phyloP scores from a whole-genome alignment of 2,329 filamentous ascomycete species.

The Ilyonectria robusta region DNA sequence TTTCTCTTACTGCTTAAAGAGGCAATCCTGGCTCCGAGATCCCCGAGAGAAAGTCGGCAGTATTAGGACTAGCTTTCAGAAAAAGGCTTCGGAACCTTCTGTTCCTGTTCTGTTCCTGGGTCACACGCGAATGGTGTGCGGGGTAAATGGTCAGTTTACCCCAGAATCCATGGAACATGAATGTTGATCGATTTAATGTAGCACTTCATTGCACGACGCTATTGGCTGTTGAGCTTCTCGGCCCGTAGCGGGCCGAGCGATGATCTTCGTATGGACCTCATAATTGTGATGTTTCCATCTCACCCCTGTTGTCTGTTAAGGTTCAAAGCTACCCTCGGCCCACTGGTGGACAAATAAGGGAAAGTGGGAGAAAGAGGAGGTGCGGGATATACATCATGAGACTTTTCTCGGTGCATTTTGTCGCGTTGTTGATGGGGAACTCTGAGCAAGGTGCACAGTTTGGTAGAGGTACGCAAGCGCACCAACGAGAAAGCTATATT shows the following conservation, averaged over 20 bases:
- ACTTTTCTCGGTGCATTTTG: neutral
- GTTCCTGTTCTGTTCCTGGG: neutral
- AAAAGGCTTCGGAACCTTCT: neutral
- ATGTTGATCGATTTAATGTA: slow-evolving; percentile 4
- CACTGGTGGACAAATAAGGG: neutral
- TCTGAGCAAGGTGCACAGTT: too few species aligned
- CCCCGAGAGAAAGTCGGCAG: neutral
- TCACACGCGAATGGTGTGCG: slow-evolving; percentile 12
- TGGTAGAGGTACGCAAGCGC: too few species aligned
- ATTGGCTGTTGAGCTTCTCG: slow-evolving; percentile 3
- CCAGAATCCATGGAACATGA: slow-evolving; percentile 11
- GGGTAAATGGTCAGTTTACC: slow-evolving; percentile 16
- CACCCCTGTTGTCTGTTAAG: neutral
- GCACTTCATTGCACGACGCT: neutral
- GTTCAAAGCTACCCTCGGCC: neutral
- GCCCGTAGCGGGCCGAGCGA: slow-evolving; percentile 18
- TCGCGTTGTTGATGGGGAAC: too few species aligned
- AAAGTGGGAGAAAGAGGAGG: neutral
- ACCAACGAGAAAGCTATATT: too few species aligned
- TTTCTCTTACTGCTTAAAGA: neutral
- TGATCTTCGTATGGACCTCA: neutral
- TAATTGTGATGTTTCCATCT: neutral
- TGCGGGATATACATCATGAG: neutral
- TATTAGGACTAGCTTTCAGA: neutral
- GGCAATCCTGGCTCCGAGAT: slow-evolving; percentile 11